These are phyloP conservation scores for Hirsutella minnesotensis DNA, from an alignment of 2,329 filamentous ascomycete genomes.

Conservation along the genomic window DNA sequence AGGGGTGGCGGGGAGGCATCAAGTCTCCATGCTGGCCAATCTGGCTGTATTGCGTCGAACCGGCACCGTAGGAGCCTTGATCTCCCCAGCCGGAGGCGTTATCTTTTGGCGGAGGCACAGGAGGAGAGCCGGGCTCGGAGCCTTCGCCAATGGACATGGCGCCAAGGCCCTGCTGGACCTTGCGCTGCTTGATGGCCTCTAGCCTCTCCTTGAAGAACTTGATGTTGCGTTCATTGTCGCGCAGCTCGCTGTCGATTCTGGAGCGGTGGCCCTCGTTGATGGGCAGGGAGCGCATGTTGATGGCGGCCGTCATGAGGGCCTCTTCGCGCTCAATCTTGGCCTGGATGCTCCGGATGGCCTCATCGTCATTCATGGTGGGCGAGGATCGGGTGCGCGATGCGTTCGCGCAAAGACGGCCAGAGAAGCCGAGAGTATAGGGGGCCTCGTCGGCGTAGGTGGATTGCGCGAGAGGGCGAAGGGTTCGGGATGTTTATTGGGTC, in stretches of 20 bases:
- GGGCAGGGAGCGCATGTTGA: constrained; percentile 89
- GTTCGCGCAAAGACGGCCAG: constrained; percentile 15
- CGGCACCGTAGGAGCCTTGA: constrained; percentile 50
- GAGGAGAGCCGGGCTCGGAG: constrained; percentile 37
- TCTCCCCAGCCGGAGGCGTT: constrained; percentile 43
- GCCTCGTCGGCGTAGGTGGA: too few relatives aligned
- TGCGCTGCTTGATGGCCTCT: constrained; percentile 74
- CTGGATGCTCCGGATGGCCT: constrained; percentile 66
- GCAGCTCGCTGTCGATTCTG: constrained; percentile 84
- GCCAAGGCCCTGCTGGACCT: constrained; percentile 55
- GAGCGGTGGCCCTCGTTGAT: constrained; percentile 87
- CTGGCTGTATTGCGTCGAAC: constrained; percentile 34
- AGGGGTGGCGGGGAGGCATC: constrained; percentile 74
- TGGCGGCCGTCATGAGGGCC: constrained; percentile 86
- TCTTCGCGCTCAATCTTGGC: constrained; percentile 98
- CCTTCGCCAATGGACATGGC: constrained; percentile 50
- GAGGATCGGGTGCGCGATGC: constrained; percentile 18
- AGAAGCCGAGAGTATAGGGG: background rate
- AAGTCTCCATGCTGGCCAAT: constrained; percentile 56
- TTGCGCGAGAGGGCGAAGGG: too few relatives aligned
- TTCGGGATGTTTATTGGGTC: background rate
- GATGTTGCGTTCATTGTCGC: constrained; percentile 85
- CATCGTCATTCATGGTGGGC: constrained; percentile 50
- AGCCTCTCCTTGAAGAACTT: constrained; percentile 92
- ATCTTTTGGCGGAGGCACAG: constrained; percentile 67